These are phyloP conservation scores for Epichloe baconii DNA, from an alignment of 2,329 filamentous ascomycete genomes.

Conservation along the genomic window DNA sequence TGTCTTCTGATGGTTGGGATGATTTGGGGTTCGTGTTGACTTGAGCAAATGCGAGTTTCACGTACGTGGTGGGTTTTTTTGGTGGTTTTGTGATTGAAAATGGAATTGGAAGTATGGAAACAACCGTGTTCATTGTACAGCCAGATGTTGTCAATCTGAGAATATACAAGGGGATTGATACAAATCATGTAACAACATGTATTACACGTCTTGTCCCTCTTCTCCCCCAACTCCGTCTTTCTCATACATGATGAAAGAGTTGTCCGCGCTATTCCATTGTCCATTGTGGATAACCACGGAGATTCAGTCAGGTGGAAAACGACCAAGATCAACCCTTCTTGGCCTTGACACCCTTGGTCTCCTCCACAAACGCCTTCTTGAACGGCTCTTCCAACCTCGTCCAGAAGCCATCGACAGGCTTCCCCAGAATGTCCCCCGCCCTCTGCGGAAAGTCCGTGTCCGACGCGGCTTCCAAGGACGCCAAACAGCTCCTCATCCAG, in stretches of 20 bases:
- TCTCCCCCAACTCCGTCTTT: background rate
- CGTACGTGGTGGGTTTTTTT: background rate
- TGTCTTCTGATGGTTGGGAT: too few species aligned
- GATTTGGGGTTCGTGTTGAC: too few species aligned
- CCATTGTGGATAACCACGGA: too few species aligned
- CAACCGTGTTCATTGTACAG: background rate
- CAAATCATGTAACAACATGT: background rate
- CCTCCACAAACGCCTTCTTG: background rate
- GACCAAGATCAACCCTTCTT: too few species aligned
- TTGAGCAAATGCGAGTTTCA: too few species aligned
- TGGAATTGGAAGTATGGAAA: background rate
- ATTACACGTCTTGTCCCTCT: too few species aligned
- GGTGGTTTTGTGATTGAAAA: background rate
- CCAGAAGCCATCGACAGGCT: conserved; percentile 30
- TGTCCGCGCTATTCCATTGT: too few species aligned
- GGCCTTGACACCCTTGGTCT: background rate
- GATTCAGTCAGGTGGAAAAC: too few species aligned
- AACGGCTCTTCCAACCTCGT: conserved; percentile 29
- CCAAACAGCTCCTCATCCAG: conserved; percentile 39
- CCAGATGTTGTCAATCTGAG: background rate
- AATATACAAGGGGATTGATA: background rate
- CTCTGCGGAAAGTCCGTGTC: conserved; percentile 27
- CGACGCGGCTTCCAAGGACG: conserved; percentile 34
- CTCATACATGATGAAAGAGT: too few species aligned
- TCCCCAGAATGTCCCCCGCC: conserved; percentile 20